Base-by-base conservation (phyloP, 805 yeast species). In the Helenozyma baotianmanensis region DNA sequence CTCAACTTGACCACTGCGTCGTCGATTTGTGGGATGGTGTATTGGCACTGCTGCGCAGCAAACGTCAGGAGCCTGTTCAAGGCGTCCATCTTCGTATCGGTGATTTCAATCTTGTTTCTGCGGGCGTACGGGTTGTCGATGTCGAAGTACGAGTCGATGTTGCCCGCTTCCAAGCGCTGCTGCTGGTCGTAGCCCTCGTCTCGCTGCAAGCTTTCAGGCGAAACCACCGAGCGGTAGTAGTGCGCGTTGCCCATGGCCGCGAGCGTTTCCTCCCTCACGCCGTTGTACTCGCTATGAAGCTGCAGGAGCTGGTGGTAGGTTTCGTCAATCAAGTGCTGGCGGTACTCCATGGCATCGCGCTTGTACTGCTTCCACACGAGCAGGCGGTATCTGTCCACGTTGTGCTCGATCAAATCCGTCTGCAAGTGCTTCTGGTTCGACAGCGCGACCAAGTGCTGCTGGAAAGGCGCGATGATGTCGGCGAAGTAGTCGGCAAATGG, bases 321-420 rank as follows among this genome's bases (percentile, higher is more conserved):
- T 17, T 55, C 42, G 21, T 46, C 34, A 10, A 59, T 45, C 21
- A 61, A 40, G 25, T 54, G 36, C 14, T 54, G 46, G 36, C 57
- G 59, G 17, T 47, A 38, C 6, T 45, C 40, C 12, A 49, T 27
- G 29, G 63, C 43, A 15, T 56, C 45, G 14, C 38, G 42, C 23
- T 51, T 46, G 43, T 54, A 64, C 28, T 53, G 59, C 25, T 59
- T 48, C 71, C 71, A 66, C n/a, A 60, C 36, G 3, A 60, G 52
- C 3, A 38, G 38, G 14, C 53, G 45, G 25, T 60, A 51, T 7
- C 53, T 52, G 14, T 47, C 43, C 7, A 50, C 34, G 21, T 45
- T 42, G 9, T 39, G 33, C 6, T 47, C 42, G 2, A 56, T 40
- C 30, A 65, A 39, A 4, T 44, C 33, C 1, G 43, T 40, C 38